phyloP scores from a whole-genome alignment of 306 rosid species.

The Pyrus pyrifolia region DNA sequence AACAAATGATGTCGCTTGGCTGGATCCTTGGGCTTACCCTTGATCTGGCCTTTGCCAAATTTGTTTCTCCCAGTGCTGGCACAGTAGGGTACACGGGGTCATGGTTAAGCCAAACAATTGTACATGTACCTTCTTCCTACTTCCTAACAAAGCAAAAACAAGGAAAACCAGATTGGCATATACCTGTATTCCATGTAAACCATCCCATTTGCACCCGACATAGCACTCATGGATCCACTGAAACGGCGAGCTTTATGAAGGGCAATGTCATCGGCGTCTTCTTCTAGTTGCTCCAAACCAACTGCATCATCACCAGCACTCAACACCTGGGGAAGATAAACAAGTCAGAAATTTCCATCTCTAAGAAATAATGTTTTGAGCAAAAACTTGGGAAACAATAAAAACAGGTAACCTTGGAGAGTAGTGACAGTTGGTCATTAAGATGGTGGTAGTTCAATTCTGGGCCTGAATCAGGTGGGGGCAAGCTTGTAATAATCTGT shows the following conservation, averaged over 20 bases:
- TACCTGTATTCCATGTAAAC: slow-evolving; percentile 95
- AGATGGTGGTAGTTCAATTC: slow-evolving; percentile 63
- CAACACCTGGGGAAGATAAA: slow-evolving; percentile 47
- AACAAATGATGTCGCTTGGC: slow-evolving; percentile 69
- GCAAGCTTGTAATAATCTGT: slow-evolving; percentile 95
- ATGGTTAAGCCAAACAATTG: background rate
- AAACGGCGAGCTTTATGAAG: slow-evolving; percentile 54
- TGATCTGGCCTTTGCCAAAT: slow-evolving; percentile 49
- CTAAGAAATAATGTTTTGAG: background rate
- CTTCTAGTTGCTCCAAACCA: slow-evolving; percentile 88
- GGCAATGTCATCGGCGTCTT: slow-evolving; percentile 83
- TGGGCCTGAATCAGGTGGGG: slow-evolving; percentile 75
- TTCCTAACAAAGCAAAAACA: background rate
- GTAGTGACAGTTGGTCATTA: slow-evolving; percentile 82
- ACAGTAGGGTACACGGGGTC: background rate
- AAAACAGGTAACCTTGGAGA: slow-evolving; percentile 55
- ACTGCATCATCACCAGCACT: slow-evolving; percentile 85
- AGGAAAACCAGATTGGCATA: background rate
- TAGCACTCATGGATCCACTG: slow-evolving; percentile 76
- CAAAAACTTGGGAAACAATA: background rate
- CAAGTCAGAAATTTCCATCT: background rate
- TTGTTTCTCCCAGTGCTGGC: slow-evolving; percentile 62
- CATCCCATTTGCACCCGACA: slow-evolving; percentile 95
- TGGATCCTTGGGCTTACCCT: slow-evolving; percentile 91
- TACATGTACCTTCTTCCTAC: background rate